Conservation (phyloP, 2,329 filamentous ascomycete genomes). For the Alternaria alternata region DNA sequence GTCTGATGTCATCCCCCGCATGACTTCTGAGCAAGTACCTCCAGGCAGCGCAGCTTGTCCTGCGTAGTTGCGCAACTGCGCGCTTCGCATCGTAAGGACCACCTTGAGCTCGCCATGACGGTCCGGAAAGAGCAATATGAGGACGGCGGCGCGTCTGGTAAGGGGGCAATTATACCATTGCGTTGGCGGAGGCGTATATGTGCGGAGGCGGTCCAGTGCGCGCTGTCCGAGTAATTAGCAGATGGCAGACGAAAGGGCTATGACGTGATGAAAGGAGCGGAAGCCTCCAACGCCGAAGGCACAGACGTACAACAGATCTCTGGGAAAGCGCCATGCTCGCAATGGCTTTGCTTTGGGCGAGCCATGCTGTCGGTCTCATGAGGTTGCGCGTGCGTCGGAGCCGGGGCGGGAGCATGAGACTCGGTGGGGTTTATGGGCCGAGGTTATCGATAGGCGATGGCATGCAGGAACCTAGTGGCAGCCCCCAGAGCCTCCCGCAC, state of each 20-base stretch:
- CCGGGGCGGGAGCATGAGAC: conserved; percentile 5
- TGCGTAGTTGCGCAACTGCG: conserved; percentile 65
- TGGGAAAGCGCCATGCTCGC: conserved; percentile 44
- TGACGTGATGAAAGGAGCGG: background rate
- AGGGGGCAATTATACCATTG: conserved; percentile 65
- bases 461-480: conserved; percentile 12
- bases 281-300: background rate
- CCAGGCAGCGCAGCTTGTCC: conserved; percentile 89
- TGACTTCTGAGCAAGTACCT: conserved; percentile 59
- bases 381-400: conserved; percentile 12
- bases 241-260: background rate
- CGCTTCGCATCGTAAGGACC: conserved; percentile 68
- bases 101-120: conserved; percentile 76
- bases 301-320: conserved; percentile 35
- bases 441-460: conserved; percentile 29
- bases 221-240: conserved; percentile 36
- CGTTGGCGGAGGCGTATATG: conserved; percentile 65
- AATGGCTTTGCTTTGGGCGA: conserved; percentile 37
- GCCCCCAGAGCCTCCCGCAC: conserved; percentile 2
- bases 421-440: conserved; percentile 36
- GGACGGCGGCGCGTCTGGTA: conserved; percentile 79
- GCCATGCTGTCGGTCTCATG: conserved; percentile 43
- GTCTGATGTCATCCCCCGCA: background rate
- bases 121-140: conserved; percentile 89
- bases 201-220: conserved; percentile 65